Evolutionary conservation across 2,329 filamentous ascomycete species (phyloP).

Genomic region (Fusarium citri): DNA sequence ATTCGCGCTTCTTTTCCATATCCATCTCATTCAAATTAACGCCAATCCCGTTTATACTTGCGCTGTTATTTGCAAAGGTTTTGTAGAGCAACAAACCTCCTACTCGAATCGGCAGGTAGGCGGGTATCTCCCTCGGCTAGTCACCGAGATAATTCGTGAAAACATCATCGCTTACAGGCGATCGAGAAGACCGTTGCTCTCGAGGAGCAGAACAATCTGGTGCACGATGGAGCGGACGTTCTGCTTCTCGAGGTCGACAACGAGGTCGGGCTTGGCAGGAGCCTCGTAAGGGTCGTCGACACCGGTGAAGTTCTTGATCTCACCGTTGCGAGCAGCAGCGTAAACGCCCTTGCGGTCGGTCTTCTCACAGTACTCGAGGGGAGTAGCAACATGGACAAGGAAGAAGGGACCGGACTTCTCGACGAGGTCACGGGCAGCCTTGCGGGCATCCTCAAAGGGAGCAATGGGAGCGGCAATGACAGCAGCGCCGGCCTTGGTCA

Average conservation of each 20-base stretch:
- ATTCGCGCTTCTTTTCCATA: constrained; percentile 19
- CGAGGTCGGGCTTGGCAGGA: constrained; percentile 83
- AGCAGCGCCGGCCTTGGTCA: constrained; percentile 91
- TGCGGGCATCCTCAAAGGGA: constrained; percentile 83
- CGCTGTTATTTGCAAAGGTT: constrained; percentile 33
- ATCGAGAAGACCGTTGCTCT: constrained; percentile 90
- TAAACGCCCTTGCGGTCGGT: constrained; percentile 95
- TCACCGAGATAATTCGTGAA: constrained; percentile 15
- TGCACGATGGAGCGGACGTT: constrained; percentile 93
- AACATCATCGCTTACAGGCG: constrained; percentile 58
- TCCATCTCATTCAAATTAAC: constrained; percentile 38
- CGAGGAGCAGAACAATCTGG: constrained; percentile 93
- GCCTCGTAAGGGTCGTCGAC: constrained; percentile 97
- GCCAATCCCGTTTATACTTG: constrained; percentile 36
- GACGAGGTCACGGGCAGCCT: constrained; percentile 84
- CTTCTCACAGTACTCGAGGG: constrained; percentile 92
- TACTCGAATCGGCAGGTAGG: constrained; percentile 9
- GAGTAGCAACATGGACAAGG: constrained; percentile 93
- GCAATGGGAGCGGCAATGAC: constrained; percentile 98
- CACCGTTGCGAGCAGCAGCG: constrained; percentile 81
- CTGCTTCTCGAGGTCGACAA: constrained; percentile 87
- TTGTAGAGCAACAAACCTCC: constrained; percentile 27
- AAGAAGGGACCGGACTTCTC: constrained; percentile 93
- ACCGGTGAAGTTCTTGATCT: constrained; percentile 98
- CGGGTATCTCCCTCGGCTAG: constrained; percentile 38